Conservation (phyloP, 2,329 filamentous ascomycete species). For the Trichophyton simii region DNA sequence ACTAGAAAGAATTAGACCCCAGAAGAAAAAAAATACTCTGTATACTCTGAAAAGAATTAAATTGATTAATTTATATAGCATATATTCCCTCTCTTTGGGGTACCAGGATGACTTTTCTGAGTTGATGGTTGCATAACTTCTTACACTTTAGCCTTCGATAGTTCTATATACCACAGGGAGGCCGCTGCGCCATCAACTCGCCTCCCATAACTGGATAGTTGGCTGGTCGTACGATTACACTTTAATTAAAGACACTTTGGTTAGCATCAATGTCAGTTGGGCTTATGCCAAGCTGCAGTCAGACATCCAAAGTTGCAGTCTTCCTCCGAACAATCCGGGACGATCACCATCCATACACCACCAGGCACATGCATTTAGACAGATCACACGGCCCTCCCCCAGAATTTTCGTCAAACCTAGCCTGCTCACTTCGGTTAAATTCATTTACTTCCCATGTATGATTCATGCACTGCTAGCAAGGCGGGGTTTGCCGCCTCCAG, state of each 20-base stretch:
- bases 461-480: neutral
- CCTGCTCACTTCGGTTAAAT: too few species aligned
- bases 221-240: neutral
- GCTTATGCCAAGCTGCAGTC: neutral
- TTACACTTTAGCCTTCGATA: neutral
- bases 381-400: neutral
- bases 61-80: too few species aligned
- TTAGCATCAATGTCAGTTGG: neutral
- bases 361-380: neutral
- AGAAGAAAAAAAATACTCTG: neutral
- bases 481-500: neutral
- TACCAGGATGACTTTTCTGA: too few species aligned
- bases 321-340: neutral
- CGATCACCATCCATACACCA: neutral
- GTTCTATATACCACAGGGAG: neutral
- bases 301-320: neutral
- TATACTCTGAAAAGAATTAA: too few species aligned
- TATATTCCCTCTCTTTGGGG: too few species aligned
- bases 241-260: neutral
- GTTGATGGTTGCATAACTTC: neutral
- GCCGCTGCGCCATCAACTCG: neutral
- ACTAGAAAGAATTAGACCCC: constrained; percentile 9
- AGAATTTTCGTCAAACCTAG: too few species aligned
- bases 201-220: neutral
- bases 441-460: neutral